Base-by-base conservation (phyloP, 495 filamentous ascomycete species). In the Penicillium tannophilum region DNA sequence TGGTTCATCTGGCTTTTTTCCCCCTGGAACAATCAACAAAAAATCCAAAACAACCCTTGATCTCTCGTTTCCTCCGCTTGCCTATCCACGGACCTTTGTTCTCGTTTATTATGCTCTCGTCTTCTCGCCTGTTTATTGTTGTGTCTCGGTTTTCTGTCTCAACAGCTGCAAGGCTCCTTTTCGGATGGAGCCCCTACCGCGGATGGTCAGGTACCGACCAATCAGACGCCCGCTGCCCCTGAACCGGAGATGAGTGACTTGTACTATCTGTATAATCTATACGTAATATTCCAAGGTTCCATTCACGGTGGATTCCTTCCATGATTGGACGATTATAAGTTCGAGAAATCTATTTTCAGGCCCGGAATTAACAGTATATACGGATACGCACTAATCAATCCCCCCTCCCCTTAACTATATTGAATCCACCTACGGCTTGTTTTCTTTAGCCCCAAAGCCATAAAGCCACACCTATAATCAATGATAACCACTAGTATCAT, bases 201-300 rank as follows among this genome's bases (percentile, higher is more conserved):
- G 39, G 54, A 26, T 68, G 68, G 69, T 66, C 71, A 75, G 72
- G 69, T 66, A 72, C 70, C 70, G 50, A 24, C 72, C 72, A 75
- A 72, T 73, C 45, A 60, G 0, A 6, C 4, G 1, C 2, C 19
- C 16, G 20, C 41, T 67, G 55, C 67, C 65, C 67, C 67, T 70
- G 67, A 70, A 45, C 42, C 51, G 57, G 59, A 57, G 54, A 65
- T 68, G 64, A 62, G 17, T 30, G 50, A 53, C 33, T 12, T 36
- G 33, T 36, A 36, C 28, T 28, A 28, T 36, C 33, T 10, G 33
- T 36, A 36, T 12, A 10, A 36, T 36, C 12, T 41, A 41, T n/a
- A 16, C 14, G 39, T 41, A 41, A 41, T 41, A 41, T 41, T 41
- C 39, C 16, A 41, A 17, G 39, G 39, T 41, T 41, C 39, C 39